A percentile compares a stretch with the other conserved stretches of the same genome.
phyloP scores from a whole-genome alignment of 495 filamentous ascomycete species.

The Poronia punctata region DNA sequence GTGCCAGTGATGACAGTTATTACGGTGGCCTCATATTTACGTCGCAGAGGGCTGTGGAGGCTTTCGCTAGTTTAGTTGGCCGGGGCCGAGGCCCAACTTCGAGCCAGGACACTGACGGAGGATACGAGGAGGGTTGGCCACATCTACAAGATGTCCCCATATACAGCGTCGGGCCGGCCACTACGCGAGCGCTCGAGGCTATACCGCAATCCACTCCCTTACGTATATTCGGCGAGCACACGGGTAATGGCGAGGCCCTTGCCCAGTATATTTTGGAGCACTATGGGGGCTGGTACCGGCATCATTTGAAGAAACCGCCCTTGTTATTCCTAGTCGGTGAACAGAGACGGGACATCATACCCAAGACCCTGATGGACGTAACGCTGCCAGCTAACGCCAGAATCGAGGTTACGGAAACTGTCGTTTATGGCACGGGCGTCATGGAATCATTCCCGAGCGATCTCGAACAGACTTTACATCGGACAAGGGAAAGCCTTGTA shows the following conservation, averaged over 20 bases:
- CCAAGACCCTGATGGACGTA: slow-evolving; percentile 59
- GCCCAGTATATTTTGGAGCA: slow-evolving; percentile 69
- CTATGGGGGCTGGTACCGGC: slow-evolving; percentile 44
- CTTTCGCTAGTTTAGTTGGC: slow-evolving; percentile 61
- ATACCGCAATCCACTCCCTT: slow-evolving; percentile 43
- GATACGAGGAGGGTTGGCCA: slow-evolving; percentile 31
- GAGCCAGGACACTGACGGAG: slow-evolving; percentile 3
- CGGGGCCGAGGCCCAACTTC: slow-evolving; percentile 31
- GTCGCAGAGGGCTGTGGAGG: slow-evolving; percentile 88
- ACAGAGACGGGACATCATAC: slow-evolving; percentile 80
- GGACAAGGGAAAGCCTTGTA: slow-evolving; percentile 28
- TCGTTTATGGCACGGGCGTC: slow-evolving; percentile 80
- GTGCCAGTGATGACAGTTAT: slow-evolving; percentile 20
- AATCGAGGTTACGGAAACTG: slow-evolving; percentile 65
- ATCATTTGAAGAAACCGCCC: slow-evolving; percentile 43
- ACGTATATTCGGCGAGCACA: slow-evolving; percentile 63
- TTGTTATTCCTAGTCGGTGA: slow-evolving; percentile 86
- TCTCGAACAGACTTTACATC: slow-evolving; percentile 45
- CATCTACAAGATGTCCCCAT: slow-evolving; percentile 52
- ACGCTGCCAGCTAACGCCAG: slow-evolving; percentile 31
- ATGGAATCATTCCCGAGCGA: slow-evolving; percentile 63
- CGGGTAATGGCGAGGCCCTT: slow-evolving; percentile 75
- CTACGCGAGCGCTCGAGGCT: slow-evolving; percentile 60
- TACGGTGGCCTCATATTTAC: slow-evolving; percentile 92
- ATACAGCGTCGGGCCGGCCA: slow-evolving; percentile 92